A percentile compares a stretch with the other conserved stretches of the same genome.
Evolutionary conservation across 768 basidiomycete genomes (phyloP).

Genomic region (Leccinellum albellum): DNA sequence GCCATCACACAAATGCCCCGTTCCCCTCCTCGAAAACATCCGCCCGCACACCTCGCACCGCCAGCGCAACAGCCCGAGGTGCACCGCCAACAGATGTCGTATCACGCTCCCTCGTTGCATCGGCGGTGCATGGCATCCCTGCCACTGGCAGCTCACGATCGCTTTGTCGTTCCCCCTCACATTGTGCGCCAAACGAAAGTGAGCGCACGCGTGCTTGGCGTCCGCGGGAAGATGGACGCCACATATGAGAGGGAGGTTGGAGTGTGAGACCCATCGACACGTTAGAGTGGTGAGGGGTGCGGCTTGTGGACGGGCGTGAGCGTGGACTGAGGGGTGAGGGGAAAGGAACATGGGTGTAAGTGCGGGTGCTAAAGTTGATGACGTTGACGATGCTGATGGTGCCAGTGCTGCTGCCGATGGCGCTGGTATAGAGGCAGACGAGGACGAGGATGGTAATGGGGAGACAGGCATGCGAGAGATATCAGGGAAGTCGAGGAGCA

Average conservation of each 20-base stretch:
- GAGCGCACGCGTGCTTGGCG: slow-evolving; percentile 4
- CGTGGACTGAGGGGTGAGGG: background rate
- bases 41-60: slow-evolving; percentile 10
- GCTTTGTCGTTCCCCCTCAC: slow-evolving; percentile 20
- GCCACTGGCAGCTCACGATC: slow-evolving; percentile 9
- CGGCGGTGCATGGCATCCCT: slow-evolving; percentile 8
- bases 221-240: slow-evolving; percentile 6
- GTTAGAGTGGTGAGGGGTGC: background rate
- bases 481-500: slow-evolving; percentile 1
- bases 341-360: background rate
- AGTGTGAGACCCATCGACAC: slow-evolving; percentile 11
- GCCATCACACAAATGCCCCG: slow-evolving; percentile 8
- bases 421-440: background rate
- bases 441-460: background rate
- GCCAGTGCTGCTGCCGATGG: background rate
- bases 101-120: slow-evolving; percentile 23
- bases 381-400: background rate
- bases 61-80: slow-evolving; percentile 17
- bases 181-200: slow-evolving; percentile 15
- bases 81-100: slow-evolving; percentile 17
- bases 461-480: background rate
- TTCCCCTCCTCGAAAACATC: slow-evolving; percentile 18
- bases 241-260: slow-evolving; percentile 1
- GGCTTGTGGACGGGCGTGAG: background rate
- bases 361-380: background rate